These are phyloP conservation scores for Ceratocystis huliohia DNA, from an alignment of 2,329 filamentous ascomycete genomes.

Conservation along the genomic window DNA sequence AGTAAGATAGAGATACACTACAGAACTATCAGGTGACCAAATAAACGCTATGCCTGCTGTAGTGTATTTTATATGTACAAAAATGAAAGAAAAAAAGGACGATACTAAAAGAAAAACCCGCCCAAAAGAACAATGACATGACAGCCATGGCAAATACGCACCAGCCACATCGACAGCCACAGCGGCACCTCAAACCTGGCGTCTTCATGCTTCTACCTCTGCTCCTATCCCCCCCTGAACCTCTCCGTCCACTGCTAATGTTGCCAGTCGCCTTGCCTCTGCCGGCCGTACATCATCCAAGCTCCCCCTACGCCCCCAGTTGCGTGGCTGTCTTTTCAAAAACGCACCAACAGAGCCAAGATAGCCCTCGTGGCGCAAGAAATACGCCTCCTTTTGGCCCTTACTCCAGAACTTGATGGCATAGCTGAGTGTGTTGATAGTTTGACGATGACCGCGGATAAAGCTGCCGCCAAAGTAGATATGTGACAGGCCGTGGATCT, in stretches of 20 bases:
- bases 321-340: slow-evolving; percentile 74
- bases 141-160: not conserved
- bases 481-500: slow-evolving; percentile 78
- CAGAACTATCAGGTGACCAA: not conserved
- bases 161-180: not conserved
- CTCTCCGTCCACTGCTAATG: slow-evolving; percentile 12
- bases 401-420: slow-evolving; percentile 97
- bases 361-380: slow-evolving; percentile 89
- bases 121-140: not conserved
- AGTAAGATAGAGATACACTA: not conserved
- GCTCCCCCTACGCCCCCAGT: slow-evolving; percentile 79
- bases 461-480: slow-evolving; percentile 98
- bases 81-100: not conserved
- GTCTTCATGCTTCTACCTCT: not conserved
- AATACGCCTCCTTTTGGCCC: slow-evolving; percentile 88
- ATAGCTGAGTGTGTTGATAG: slow-evolving; percentile 93
- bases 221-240: not conserved
- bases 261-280: slow-evolving; percentile 26
- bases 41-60: slow-evolving; percentile 10
- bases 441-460: slow-evolving; percentile 90
- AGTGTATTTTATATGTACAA: slow-evolving; percentile 8
- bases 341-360: slow-evolving; percentile 90
- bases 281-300: slow-evolving; percentile 41
- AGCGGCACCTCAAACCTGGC: not conserved
- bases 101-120: not conserved